Conservation (phyloP, 805 yeast species). For the Candida koratica region DNA sequence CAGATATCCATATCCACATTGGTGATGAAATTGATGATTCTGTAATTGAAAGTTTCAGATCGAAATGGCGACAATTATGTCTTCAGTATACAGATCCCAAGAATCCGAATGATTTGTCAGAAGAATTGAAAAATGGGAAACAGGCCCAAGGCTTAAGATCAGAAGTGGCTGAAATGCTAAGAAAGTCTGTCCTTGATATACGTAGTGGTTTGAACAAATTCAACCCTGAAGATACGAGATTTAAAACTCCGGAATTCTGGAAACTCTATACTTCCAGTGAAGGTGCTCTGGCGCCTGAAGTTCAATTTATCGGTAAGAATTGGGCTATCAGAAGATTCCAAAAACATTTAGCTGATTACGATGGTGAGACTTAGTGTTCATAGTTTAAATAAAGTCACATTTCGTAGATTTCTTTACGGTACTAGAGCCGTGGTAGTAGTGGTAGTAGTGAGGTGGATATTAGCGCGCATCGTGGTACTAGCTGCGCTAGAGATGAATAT, state of each 20-base stretch:
- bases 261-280: slow-evolving; percentile 56
- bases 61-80: slow-evolving; percentile 65
- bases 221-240: slow-evolving; percentile 63
- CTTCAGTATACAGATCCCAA: slow-evolving; percentile 47
- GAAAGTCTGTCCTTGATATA: slow-evolving; percentile 57
- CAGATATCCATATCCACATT: slow-evolving; percentile 62
- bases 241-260: slow-evolving; percentile 75
- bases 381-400: too few relatives aligned
- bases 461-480: too few relatives aligned
- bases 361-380: slow-evolving; percentile 9
- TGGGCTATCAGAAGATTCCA: slow-evolving; percentile 80
- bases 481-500: too few relatives aligned
- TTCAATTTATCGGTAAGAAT: slow-evolving; percentile 70
- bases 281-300: slow-evolving; percentile 65
- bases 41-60: slow-evolving; percentile 56
- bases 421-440: too few relatives aligned
- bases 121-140: slow-evolving; percentile 57
- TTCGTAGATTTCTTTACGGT: too few relatives aligned
- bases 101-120: slow-evolving; percentile 56
- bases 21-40: slow-evolving; percentile 69
- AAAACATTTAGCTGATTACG: slow-evolving; percentile 37
- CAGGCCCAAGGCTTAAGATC: slow-evolving; percentile 67
- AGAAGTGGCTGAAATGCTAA: slow-evolving; percentile 61
- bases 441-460: too few relatives aligned
- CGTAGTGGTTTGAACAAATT: slow-evolving; percentile 38